Evolutionary conservation across 306 rosid genomes (phyloP).

Genomic region (Argentina anserina): DNA sequence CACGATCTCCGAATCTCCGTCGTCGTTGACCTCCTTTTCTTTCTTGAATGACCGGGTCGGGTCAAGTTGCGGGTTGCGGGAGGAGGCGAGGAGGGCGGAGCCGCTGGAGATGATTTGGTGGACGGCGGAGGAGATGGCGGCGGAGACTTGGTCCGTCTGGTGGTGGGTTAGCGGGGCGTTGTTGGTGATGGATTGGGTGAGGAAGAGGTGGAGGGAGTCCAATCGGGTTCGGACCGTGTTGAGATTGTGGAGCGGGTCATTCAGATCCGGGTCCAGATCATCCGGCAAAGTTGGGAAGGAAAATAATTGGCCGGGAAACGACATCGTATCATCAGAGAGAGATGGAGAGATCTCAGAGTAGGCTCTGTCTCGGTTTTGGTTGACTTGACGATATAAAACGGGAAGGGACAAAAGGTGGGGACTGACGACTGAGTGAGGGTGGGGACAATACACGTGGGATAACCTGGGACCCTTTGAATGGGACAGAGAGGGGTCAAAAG

Average conservation of each 20-base stretch:
- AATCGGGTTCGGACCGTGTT: constrained; percentile 39
- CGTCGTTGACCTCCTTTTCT: constrained; percentile 3
- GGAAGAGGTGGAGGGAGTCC: constrained; percentile 52
- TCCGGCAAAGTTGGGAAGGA: neutral
- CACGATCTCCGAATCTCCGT: constrained; percentile 46
- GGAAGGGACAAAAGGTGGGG: neutral
- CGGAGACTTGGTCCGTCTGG: constrained; percentile 51
- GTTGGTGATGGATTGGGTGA: constrained; percentile 45
- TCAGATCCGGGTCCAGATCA: constrained; percentile 30
- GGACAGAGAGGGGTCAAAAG: neutral
- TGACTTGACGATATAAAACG: neutral
- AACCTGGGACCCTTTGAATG: neutral
- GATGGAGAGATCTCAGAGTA: too few species aligned
- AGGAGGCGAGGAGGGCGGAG: constrained; percentile 48
- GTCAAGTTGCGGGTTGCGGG: constrained; percentile 14
- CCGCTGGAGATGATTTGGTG: constrained; percentile 51
- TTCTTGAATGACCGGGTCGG: constrained; percentile 13
- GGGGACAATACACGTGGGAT: neutral
- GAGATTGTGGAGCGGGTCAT: constrained; percentile 56
- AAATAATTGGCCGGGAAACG: constrained; percentile 19
- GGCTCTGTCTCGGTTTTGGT: neutral
- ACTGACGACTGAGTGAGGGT: too few species aligned
- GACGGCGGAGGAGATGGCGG: constrained; percentile 55
- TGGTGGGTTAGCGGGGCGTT: constrained; percentile 32
- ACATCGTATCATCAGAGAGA: constrained; percentile 4